phyloP scores from a whole-genome alignment of 352 stramenopile species.

The Blastocystis sp. region DNA sequence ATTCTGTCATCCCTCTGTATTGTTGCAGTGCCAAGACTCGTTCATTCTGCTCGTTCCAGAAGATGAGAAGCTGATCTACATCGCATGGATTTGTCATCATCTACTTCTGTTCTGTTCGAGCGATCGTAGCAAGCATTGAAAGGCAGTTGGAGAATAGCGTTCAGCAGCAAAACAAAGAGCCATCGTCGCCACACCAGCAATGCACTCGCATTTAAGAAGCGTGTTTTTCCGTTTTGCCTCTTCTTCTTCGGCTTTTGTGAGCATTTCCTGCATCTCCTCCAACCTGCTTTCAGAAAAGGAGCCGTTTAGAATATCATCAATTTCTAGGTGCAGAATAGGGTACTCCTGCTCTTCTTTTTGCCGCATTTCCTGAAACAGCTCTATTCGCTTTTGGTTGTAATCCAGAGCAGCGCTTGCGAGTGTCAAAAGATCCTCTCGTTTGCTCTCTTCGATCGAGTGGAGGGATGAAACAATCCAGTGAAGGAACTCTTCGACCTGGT shows the following conservation, averaged over 20 bases:
- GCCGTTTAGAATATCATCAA: conserved; percentile 23
- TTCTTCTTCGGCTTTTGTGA: neutral
- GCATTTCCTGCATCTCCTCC: neutral
- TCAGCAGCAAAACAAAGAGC: neutral
- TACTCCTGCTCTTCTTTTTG: neutral
- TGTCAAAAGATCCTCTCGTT: neutral
- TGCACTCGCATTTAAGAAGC: neutral
- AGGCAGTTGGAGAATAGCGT: neutral
- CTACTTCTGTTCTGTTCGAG: neutral
- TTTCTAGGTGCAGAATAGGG: neutral
- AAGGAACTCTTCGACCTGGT: neutral
- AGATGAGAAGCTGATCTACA: neutral
- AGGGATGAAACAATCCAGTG: neutral
- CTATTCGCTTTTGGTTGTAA: neutral
- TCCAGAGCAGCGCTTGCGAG: neutral
- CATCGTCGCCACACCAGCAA: neutral
- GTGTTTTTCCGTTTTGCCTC: neutral
- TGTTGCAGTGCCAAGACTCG: neutral
- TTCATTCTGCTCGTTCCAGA: neutral
- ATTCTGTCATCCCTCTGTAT: neutral
- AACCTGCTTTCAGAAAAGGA: neutral
- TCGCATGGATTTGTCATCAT: neutral
- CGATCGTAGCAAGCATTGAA: neutral
- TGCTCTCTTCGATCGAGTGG: neutral
- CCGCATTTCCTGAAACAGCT: neutral